Evolutionary conservation across 192 early-diverging fungal genomes (phyloP).

Genomic region (Mortierella alpina): DNA sequence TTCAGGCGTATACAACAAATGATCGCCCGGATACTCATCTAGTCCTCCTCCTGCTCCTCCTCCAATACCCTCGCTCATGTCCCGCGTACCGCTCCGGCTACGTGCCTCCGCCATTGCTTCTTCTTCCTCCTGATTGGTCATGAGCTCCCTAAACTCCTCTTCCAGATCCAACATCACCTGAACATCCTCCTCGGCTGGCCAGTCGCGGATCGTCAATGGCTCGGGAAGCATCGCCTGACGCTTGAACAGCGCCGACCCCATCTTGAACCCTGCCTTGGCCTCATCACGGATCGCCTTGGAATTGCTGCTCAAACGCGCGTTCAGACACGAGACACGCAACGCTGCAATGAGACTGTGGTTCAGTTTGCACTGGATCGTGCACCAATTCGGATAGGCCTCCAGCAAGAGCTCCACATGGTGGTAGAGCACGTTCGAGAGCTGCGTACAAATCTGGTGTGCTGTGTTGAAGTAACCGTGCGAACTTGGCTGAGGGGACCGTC

Average conservation of each 20-base stretch:
- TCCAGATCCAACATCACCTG: conserved; percentile 41
- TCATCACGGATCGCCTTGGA: conserved; percentile 34
- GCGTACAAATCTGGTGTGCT: conserved; percentile 46
- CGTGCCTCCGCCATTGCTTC: conserved; percentile 2
- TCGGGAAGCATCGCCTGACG: conserved; percentile 31
- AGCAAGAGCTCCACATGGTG: conserved; percentile 46
- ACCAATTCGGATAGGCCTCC: conserved; percentile 46
- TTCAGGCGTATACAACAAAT: conserved; percentile 19
- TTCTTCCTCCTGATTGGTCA: conserved; percentile 44
- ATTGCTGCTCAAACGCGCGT: conserved; percentile 39
- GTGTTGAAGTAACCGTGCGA: conserved; percentile 45
- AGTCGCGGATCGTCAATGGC: conserved; percentile 46
- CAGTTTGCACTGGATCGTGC: conserved; percentile 39
- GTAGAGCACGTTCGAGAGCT: conserved; percentile 50
- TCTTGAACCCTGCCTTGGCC: conserved; percentile 52
- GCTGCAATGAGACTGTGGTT: conserved; percentile 35
- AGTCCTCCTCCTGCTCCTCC: background rate
- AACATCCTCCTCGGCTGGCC: conserved; percentile 54
- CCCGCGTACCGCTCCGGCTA: conserved; percentile 4
- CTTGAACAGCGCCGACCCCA: conserved; percentile 40
- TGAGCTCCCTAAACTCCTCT: conserved; percentile 45
- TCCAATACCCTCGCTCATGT: conserved; percentile 5
- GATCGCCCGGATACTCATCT: conserved; percentile 29
- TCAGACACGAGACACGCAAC: conserved; percentile 41
- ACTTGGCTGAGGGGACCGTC: conserved; percentile 2